Base-by-base conservation (phyloP, 495 filamentous ascomycete species). In the Daldinia vernicosa region DNA sequence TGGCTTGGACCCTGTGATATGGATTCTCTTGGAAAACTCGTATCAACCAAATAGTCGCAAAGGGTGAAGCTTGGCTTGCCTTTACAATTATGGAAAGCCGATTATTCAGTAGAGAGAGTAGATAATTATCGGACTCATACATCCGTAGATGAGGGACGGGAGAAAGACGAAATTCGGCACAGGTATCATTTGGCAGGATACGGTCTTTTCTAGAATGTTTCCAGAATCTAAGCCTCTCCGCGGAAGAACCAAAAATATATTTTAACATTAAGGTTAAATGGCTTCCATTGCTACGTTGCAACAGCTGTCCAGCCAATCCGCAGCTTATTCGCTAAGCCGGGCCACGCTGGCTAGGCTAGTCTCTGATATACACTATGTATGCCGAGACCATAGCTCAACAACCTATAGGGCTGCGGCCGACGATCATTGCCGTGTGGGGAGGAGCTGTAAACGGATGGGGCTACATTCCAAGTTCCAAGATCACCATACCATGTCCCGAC, bases 391-490 rank as follows among this genome's bases (percentile, higher is more conserved):
- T 52, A 33, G 59, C 14, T 63, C 1, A 35, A 37, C 62, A 64
- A 54, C 37, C 64, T 28, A 61, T 72, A 72, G 65, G 70, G 70
- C 65, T 72, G 59, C 22, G 56, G 37, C 40, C 39, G 70, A 65
- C 70, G 70, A 72, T 72, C 70, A 53, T 65, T 72, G 14, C 65
- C 65, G 70, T 45, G 70, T 61, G 70, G 60, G 50, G 64, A 60
- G 6, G 26, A 65, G 60, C 60, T 54, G 64, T 57, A 60, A 65
- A 55, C 37, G 15, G 28, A 64, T 55, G 60, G 65, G 70, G 60
- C 65, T 65, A 47, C 9, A 53, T 59, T 43, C 60, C 30, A 35
- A 50, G 35, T 54, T 51, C 59, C 37, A 45, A 55, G 45, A 56
- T 24, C 32, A 57, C 57, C 40, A 45, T 27, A 71, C 53, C 52